Base-by-base conservation (phyloP, 2,329 filamentous ascomycete genomes). In the Curvularia lunata region DNA sequence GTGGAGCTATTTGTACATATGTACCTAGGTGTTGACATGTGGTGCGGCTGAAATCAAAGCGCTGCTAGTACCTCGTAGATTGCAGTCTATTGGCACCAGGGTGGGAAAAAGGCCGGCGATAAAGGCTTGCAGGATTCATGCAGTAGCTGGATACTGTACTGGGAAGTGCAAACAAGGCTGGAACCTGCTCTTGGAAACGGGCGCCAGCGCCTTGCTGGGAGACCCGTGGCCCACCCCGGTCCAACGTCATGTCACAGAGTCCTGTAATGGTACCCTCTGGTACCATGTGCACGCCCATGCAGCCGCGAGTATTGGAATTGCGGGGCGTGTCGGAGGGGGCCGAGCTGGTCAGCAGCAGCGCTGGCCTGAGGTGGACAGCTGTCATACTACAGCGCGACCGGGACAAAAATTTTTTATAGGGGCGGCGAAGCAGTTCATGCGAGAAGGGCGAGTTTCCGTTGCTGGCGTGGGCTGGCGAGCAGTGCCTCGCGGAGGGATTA, bases 161-260 rank as follows among this genome's bases (percentile, higher is more conserved):
- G 32, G 32, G 21, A 37, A 37, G 19, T n/a, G 34, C 43, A 45
- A 45, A 43, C 49, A 43, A 21, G 41, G 38, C 27, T 37, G 27
- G 13, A 7, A 28, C 16, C 54, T 54, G 55, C 40, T 45, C 45
- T 38, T 54, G 50, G 51, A 57, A 54, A 57, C 45, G 23, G 37
- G 3, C 16, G 30, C 30, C 10, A 13, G 30, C 30, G 30, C 30
- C 30, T 32, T 32, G 30, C 3, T 32, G 12, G 30, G 30, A 13
- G 43, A 12, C 7, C 27, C 27, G 27, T 6, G 27, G 27, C 40
- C 19, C 40, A 25, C 46, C 34, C 46, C 42, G 34, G 48, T 43
- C 19, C 37, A 49, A 59, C 57, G 59, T 62, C 59, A 62, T 62
- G 43, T 18, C 16, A 42, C 43, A 42, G 37, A 32, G 48, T 37